Base-by-base conservation (phyloP, 345 rosid species). In the Toxicodendron radicans region DNA sequence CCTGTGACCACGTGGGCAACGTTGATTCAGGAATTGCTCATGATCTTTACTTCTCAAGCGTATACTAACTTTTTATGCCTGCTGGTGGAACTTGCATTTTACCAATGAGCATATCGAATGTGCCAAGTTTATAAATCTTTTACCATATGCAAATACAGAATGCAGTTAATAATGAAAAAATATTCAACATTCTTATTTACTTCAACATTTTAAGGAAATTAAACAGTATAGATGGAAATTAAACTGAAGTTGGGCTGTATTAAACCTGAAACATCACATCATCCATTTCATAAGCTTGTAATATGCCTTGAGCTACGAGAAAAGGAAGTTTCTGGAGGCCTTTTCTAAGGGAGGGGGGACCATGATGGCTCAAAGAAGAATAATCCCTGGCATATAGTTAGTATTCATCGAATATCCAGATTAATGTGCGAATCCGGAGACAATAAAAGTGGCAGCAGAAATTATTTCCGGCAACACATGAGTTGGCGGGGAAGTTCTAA, bases 271-370 rank as follows among this genome's bases (percentile, higher is more conserved):
- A 58, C 35, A 57, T 57, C 59, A 16, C 11, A 9, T 68, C 54
- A 56, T 56, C 53, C 3, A 6, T 45, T 24, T 17, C 27, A 58
- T 60, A 60, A 33, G 75, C 68, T 41, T 41, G 58, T 23, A 43
- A 58, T 20, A 23, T 52, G 33, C 69, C 32, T 27, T 58, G 49
- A 57, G 46, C 41, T 71, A 13, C 4, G 4, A 30, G 66, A 66
- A 66, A 80, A 75, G 45, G 71, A 14, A 30, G 45, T 35, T 49
- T 41, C 65, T 59, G 73, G 73, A 41, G 45, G 43, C 27, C 24
- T 67, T 71, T 72, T 75, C 24, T 56, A 16, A 68, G 60, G n/a
- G 45, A 75, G 71, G 70, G 82, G 83, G 86, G 82, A 78, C 86
- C 83, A 75, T 76, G 53, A 58, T 24, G 48, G 68, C 64, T 75